A percentile compares a stretch with the other conserved stretches of the same genome.
Evolutionary conservation across 2,329 filamentous ascomycete species (phyloP).

Genomic region (Triangularia verruculosa): DNA sequence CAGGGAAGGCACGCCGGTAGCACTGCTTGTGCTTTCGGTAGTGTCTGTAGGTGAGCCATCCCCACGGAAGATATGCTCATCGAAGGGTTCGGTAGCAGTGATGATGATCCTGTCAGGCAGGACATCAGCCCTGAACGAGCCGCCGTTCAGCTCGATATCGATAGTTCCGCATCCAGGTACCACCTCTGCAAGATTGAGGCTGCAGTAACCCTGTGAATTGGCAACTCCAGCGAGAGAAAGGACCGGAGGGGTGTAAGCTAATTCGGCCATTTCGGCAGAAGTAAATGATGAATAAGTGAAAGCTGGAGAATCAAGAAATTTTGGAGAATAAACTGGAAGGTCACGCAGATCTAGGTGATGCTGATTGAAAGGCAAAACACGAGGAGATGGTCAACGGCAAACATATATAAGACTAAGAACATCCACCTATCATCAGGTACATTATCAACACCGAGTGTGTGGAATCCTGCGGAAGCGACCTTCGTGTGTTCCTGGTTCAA

Average conservation of each 20-base stretch:
- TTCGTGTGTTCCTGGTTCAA: neutral
- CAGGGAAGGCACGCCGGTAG: neutral
- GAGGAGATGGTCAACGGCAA: neutral
- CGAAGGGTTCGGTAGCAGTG: neutral
- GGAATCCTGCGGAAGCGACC: neutral
- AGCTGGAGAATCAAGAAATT: neutral
- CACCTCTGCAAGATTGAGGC: neutral
- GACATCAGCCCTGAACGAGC: neutral
- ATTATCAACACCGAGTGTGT: neutral
- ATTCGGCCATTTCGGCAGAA: neutral
- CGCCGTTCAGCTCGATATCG: neutral
- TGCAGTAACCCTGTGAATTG: neutral
- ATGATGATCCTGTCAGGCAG: neutral
- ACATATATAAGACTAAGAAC: neutral
- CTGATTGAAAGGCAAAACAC: neutral
- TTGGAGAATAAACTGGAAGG: neutral
- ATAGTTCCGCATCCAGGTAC: neutral
- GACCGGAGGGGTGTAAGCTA: neutral
- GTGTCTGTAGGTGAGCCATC: neutral
- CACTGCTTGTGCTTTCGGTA: neutral
- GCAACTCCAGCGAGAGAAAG: neutral
- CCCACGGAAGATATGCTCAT: neutral
- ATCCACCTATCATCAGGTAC: neutral
- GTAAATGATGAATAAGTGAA: neutral
- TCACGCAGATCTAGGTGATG: neutral